Base-by-base conservation (phyloP, 2,329 filamentous ascomycete species). In the Didymella glomerata region DNA sequence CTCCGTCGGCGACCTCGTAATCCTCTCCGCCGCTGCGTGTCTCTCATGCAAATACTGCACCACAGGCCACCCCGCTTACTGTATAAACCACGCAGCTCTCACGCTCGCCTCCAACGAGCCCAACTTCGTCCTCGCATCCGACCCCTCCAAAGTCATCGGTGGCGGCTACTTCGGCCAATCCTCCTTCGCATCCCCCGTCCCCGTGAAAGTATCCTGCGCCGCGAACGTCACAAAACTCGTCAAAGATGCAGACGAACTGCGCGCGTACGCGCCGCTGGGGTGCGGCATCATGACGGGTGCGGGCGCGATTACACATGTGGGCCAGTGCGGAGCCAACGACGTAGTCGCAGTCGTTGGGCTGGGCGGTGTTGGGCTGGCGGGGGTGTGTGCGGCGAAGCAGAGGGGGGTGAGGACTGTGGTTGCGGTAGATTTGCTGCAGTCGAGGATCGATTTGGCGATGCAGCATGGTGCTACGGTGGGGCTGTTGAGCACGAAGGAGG, bases 91-190 rank as follows among this genome's bases (percentile, higher is more conserved):
- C 68, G 57, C 62, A 0, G 38, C 53, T 1, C 57, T 65, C 13
- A 65, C 62, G 1, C 48, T 62, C 11, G 41, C 40, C 13, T 59
- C 63, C 45, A 80, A 78, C 55, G 73, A 77, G 14, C 76, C 82
- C 58, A 86, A 85, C 70, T 78, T 81, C 58, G 71, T 72, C 49
- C 65, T 69, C 10, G 63, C 57, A 47, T 57, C 51, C 2, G 61
- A 54, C 30, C 22, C 54, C 7, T 16, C 27, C 10, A 66, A 71
- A 40, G 64, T 67, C 27, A 73, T 74, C 30, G 72, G 72, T 8
- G 80, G 80, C 10, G 64, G 62, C 28, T 86, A 85, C 70, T 83
- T 83, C 68, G 82, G 82, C 1, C 80, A 83, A 55, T 79, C 76
- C 2, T 81, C 78, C 40, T 82, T 81, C 57, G 75, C 80, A 2